A percentile compares a stretch with the other conserved stretches of the same genome.
Evolutionary conservation across 208 protist species (phyloP).

Genomic region (Leptomonas pyrrhocoris): DNA sequence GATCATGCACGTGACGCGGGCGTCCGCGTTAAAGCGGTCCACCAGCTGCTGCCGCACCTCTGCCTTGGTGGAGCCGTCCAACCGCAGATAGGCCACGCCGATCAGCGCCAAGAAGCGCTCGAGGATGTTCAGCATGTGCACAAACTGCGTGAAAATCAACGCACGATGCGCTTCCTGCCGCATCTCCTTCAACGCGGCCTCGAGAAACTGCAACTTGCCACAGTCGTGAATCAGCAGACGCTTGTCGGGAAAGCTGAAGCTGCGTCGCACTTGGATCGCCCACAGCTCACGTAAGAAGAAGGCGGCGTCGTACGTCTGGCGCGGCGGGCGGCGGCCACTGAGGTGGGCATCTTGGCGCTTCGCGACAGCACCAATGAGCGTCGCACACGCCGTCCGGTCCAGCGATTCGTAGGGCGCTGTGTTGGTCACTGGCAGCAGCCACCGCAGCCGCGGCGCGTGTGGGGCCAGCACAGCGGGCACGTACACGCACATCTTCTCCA

Average conservation of each 20-base stretch:
- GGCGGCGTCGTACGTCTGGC: constrained; percentile 55
- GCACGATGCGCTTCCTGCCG: constrained; percentile 89
- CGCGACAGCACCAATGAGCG: constrained; percentile 38
- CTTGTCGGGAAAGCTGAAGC: constrained; percentile 95
- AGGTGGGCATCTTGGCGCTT: constrained; percentile 12
- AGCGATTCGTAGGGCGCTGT: constrained; percentile 29
- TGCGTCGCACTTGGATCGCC: constrained; percentile 70
- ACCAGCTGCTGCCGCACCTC: constrained; percentile 93
- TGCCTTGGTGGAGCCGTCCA: constrained; percentile 94
- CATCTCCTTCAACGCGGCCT: constrained; percentile 74
- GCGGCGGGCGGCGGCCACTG: constrained; percentile 2
- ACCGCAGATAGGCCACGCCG: constrained; percentile 92
- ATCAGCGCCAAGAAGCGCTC: constrained; percentile 95
- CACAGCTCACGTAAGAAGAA: constrained; percentile 69
- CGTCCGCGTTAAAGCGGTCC: constrained; percentile 94
- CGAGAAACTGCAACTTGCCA: constrained; percentile 96
- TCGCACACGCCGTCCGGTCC: constrained; percentile 33
- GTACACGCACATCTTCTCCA: constrained; percentile 59
- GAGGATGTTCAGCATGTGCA: constrained; percentile 97
- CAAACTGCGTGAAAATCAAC: constrained; percentile 99
- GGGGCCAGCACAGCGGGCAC: constrained; percentile 51
- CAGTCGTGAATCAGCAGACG: constrained; percentile 96
- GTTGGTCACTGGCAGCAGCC: constrained; percentile 47
- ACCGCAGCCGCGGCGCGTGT: constrained; percentile 50
- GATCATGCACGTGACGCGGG: constrained; percentile 97